These are phyloP conservation scores for Termitomyces sp. DNA, from an alignment of 768 basidiomycete species.

Conservation along the genomic window DNA sequence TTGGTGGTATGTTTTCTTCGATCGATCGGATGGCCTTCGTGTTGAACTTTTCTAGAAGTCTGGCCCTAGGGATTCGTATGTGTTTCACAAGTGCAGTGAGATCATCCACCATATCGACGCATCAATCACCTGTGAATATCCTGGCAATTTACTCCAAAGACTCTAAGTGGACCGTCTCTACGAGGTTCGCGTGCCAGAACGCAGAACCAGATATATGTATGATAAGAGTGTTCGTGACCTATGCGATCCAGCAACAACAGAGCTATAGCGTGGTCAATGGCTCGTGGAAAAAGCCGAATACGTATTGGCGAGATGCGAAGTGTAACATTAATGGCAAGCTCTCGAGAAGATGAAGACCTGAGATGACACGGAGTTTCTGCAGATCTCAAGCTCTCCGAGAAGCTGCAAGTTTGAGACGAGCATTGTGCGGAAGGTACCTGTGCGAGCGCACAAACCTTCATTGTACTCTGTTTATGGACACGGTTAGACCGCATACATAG, in stretches of 20 bases:
- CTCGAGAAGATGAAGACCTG: background rate
- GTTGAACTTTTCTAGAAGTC: no score
- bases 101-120: no score
- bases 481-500: background rate
- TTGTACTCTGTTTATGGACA: background rate
- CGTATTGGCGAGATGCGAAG: background rate
- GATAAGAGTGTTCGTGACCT: background rate
- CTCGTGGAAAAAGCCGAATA: background rate
- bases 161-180: background rate
- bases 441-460: background rate
- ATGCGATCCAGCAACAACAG: background rate
- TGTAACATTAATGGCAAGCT: background rate
- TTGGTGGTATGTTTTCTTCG: no score
- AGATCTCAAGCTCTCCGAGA: background rate
- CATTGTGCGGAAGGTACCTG: background rate
- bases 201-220: background rate
- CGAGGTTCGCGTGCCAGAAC: background rate
- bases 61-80: no score
- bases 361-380: background rate
- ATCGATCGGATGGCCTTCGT: no score
- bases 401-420: background rate
- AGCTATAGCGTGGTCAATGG: background rate
- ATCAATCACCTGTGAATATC: no score
- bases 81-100: no score
- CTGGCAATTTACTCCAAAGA: no score